These are phyloP conservation scores for Globisporangium emineosum DNA, from an alignment of 352 stramenopile genomes.

Conservation along the genomic window DNA sequence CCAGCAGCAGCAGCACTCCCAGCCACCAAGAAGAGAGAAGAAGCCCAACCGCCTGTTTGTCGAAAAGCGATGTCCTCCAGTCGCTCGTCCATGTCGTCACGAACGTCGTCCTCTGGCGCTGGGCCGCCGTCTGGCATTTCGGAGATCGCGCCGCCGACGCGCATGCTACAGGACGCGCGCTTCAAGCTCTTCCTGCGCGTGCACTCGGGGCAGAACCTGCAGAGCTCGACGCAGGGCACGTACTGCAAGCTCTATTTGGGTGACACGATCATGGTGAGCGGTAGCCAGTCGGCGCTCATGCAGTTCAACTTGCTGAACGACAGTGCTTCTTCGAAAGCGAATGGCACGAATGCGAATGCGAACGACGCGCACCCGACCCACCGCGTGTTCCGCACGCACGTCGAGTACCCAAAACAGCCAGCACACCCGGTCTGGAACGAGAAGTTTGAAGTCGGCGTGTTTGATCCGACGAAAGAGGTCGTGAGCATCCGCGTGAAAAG, in stretches of 20 bases:
- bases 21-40: background rate
- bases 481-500: constrained; percentile 75
- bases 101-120: constrained; percentile 9
- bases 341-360: constrained; percentile 10
- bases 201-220: constrained; percentile 53
- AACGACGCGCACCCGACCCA: constrained; percentile 21
- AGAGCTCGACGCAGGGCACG: constrained; percentile 35
- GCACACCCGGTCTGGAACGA: constrained; percentile 68
- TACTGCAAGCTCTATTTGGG: constrained; percentile 80
- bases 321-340: background rate
- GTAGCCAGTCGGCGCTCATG: constrained; percentile 22
- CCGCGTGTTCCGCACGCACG: constrained; percentile 58
- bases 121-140: background rate
- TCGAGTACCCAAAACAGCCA: constrained; percentile 28
- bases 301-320: constrained; percentile 19
- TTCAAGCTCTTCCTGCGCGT: constrained; percentile 70
- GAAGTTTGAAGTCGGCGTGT: constrained; percentile 64
- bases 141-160: constrained; percentile 11
- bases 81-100: constrained; percentile 22
- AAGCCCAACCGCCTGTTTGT: background rate
- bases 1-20: too few species aligned
- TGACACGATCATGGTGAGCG: constrained; percentile 42
- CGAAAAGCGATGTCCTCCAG: constrained; percentile 2
- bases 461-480: constrained; percentile 43
- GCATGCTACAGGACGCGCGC: constrained; percentile 15